These are phyloP conservation scores for Echria macrotheca DNA, from an alignment of 495 filamentous ascomycete genomes.

Conservation along the genomic window DNA sequence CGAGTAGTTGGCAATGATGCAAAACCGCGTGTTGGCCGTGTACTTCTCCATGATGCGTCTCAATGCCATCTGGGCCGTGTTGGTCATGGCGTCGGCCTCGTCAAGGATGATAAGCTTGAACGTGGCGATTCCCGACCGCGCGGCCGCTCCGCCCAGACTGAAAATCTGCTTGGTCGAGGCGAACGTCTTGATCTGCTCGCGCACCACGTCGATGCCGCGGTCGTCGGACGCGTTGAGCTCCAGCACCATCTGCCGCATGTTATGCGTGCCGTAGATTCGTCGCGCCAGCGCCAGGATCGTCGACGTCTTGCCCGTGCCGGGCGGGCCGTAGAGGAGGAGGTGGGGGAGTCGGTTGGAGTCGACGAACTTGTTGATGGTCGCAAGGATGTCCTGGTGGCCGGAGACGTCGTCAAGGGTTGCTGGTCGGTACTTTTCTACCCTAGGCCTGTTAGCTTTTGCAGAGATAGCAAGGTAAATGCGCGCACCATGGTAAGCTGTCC, in stretches of 20 bases:
- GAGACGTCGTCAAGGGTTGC: conserved; percentile 85
- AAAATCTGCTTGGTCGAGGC: conserved; percentile 67
- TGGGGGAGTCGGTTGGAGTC: conserved; percentile 90
- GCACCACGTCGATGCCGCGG: conserved; percentile 94
- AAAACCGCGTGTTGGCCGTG: conserved; percentile 95
- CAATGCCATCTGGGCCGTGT: conserved; percentile 93
- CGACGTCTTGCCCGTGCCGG: conserved; percentile 95
- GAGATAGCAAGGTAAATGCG: neutral
- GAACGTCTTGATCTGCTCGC: conserved; percentile 99
- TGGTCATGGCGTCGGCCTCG: conserved; percentile 98
- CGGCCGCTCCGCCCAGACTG: conserved; percentile 30
- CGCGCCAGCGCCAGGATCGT: conserved; percentile 88
- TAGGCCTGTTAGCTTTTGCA: conserved; percentile 28
- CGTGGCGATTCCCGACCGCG: conserved; percentile 50
- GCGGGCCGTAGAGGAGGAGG: conserved; percentile 95
- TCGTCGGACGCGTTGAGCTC: conserved; percentile 97
- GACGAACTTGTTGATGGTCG: conserved; percentile 95
- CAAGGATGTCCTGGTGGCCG: conserved; percentile 95
- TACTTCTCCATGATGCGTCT: conserved; percentile 99
- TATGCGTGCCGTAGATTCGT: conserved; percentile 84
- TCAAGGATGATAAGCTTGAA: conserved; percentile 98
- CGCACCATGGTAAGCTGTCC: conserved; percentile 88
- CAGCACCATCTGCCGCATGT: conserved; percentile 96
- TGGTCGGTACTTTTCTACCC: conserved; percentile 99
- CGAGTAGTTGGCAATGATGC: conserved; percentile 98